phyloP scores from a whole-genome alignment of 345 rosid species.

The Eucalyptus curtisii region DNA sequence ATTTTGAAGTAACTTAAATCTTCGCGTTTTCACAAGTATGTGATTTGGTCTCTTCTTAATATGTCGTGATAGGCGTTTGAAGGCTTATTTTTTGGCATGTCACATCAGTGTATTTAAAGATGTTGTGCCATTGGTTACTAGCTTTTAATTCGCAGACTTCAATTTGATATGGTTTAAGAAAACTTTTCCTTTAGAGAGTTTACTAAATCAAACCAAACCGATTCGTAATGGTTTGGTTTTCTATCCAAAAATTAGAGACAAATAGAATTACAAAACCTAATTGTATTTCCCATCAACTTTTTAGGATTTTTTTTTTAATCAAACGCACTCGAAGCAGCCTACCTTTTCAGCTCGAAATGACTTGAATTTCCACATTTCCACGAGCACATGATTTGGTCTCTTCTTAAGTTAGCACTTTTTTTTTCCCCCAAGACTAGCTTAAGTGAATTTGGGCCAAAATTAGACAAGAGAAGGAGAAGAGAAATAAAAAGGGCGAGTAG shows the following conservation, averaged over 20 bases:
- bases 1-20: too few relatives aligned
- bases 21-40: accelerated
- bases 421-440: accelerated
- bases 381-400: not conserved
- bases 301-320: not conserved
- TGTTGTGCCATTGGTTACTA: not conserved
- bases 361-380: not conserved
- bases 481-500: not conserved
- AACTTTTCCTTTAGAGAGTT: not conserved
- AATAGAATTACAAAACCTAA: too few relatives aligned
- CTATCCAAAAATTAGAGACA: not conserved
- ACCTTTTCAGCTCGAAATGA: not conserved
- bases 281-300: not conserved
- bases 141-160: not conserved
- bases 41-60: too few relatives aligned
- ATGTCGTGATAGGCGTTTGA: accelerated
- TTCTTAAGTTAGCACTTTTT: not conserved
- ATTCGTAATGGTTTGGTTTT: accelerated
- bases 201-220: not conserved
- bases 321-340: not conserved
- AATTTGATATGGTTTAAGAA: too few relatives aligned
- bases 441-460: not conserved
- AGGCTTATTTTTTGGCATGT: accelerated
- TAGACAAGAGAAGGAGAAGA: not conserved
- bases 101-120: accelerated